phyloP scores from a whole-genome alignment of 73 alveolate species.

The Stentor coeruleus region DNA sequence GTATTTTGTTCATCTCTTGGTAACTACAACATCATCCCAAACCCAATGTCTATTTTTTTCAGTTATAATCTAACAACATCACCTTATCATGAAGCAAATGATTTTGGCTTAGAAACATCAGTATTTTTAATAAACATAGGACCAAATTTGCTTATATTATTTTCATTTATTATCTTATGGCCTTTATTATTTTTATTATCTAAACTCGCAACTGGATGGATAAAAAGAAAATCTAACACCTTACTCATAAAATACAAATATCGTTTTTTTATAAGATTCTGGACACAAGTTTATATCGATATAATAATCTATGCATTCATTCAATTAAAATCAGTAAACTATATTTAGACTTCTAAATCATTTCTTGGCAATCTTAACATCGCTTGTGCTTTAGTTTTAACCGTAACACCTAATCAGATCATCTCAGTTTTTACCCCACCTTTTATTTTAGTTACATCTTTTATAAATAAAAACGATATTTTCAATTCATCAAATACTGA shows the following conservation, averaged over 20 bases:
- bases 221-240: not conserved
- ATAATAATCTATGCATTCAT: not conserved
- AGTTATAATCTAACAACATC: not conserved
- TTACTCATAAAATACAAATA: not conserved
- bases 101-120: not conserved
- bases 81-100: not conserved
- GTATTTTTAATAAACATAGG: not conserved
- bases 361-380: not conserved
- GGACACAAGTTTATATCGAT: not conserved
- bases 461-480: too few relatives aligned
- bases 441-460: not conserved
- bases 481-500: not conserved
- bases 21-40: not conserved
- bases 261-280: conserved; percentile 12
- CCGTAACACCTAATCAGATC: not conserved
- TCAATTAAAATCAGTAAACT: not conserved
- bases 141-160: not conserved
- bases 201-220: not conserved
- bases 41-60: not conserved
- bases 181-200: not conserved
- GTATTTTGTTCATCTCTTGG: not conserved
- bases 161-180: too few relatives aligned
- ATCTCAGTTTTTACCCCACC: not conserved
- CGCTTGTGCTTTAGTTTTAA: not conserved
- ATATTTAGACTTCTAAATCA: not conserved